phyloP scores from a whole-genome alignment of 139 green algal species.

The Zygnema cylindricum region DNA sequence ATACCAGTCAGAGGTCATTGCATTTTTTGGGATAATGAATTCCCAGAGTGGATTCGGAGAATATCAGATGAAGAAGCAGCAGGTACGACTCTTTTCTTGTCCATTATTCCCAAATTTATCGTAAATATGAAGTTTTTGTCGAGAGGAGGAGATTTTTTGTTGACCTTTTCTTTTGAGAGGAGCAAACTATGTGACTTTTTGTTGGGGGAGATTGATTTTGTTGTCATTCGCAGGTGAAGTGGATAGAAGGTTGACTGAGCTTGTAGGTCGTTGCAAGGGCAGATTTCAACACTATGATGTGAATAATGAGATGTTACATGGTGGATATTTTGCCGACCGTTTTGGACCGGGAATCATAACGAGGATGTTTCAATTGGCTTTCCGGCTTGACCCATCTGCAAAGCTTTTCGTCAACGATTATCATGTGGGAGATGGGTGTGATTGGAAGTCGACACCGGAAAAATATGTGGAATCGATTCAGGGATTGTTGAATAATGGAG shows the following conservation, averaged over 20 bases:
- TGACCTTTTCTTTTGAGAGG: no score
- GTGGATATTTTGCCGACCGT: conserved; percentile 23
- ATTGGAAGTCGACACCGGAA: conserved; percentile 7
- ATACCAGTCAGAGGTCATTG: conserved; percentile 51
- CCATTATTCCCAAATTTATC: no score
- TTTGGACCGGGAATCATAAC: not conserved
- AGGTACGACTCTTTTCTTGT: no score
- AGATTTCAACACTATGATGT: conserved; percentile 48
- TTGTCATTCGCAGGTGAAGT: conserved; percentile 19
- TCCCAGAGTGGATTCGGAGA: conserved; percentile 33
- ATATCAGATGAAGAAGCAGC: conserved; percentile 7
- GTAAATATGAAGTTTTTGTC: no score
- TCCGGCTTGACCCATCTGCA: conserved; percentile 20
- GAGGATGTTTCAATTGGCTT: conserved; percentile 36
- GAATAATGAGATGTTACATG: conserved; percentile 63
- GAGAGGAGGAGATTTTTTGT: no score
- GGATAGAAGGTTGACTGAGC: conserved; percentile 8
- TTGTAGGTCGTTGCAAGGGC: conserved; percentile 37
- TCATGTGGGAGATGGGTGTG: conserved; percentile 36
- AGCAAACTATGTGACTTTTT: no score
- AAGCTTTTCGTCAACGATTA: conserved; percentile 62
- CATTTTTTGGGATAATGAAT: conserved; percentile 53
- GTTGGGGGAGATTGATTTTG: not conserved
- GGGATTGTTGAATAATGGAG: conserved; percentile 28
- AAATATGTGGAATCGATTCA: conserved; percentile 43